Percentiles rank a stretch among this genome's conserved stretches.
Evolutionary conservation across 225 moss, liverwort and hornwort species (phyloP).

Genomic region (Physcomitrellopsis africana): DNA sequence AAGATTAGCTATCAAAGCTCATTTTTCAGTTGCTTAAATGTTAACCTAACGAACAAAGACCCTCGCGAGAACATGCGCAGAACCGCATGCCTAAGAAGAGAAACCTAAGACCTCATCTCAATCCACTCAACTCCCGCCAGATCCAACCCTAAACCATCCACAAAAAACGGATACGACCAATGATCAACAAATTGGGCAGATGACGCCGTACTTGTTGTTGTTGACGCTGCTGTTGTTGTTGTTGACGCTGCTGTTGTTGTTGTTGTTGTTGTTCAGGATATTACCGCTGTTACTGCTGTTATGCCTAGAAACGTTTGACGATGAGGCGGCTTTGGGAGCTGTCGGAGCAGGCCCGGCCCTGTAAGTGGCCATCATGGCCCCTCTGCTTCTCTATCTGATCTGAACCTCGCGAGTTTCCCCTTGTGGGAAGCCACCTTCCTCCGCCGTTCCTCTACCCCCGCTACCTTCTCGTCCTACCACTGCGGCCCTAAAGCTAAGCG

Average conservation of each 20-base stretch:
- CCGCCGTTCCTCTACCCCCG: too few relatives aligned
- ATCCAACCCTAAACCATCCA: background rate
- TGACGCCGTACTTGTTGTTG: background rate
- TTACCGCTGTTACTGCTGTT: background rate
- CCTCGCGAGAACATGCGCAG: background rate
- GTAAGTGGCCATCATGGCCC: conserved; percentile 28
- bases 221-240: background rate
- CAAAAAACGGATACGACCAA: background rate
- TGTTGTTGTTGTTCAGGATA: background rate
- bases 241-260: background rate
- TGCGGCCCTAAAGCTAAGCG: too few relatives aligned
- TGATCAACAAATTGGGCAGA: background rate
- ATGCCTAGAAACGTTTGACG: conserved; percentile 20
- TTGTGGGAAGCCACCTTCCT: conserved; percentile 13
- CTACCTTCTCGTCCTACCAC: too few relatives aligned
- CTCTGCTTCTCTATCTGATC: background rate
- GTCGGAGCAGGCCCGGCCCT: conserved; percentile 30
- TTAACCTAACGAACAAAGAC: background rate
- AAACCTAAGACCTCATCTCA: background rate
- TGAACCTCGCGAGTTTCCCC: conserved; percentile 9
- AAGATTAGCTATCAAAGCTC: too few relatives aligned
- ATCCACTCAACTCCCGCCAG: background rate
- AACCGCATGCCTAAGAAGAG: background rate
- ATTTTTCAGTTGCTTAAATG: too few relatives aligned
- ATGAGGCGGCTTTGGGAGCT: conserved; percentile 2